Evolutionary conservation across 352 stramenopile species (phyloP), one percentile per base, ranked within the genome.

Genomic region (Thalassiosira allenii): DNA sequence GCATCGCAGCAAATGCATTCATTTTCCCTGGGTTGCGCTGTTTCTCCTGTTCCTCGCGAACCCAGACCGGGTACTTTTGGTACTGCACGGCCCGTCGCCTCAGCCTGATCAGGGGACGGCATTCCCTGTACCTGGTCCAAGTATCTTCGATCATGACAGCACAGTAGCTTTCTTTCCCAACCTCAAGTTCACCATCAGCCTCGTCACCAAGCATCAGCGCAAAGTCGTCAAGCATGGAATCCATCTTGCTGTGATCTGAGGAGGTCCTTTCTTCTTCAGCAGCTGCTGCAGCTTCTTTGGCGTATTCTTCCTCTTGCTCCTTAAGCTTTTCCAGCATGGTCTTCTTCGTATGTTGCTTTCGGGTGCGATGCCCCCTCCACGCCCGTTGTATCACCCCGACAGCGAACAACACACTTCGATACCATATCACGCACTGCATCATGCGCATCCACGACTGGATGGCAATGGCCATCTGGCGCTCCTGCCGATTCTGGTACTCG

Each of bases 181-280:
- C n/a, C 20, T 78, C 22, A 34, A 59, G n/a, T 17, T 47, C 23
- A 23, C 59, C 14, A 49, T 68, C 54, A 14, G 62, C 41, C 27
- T 51, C 47, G 23, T 47, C n/a, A 41, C 41, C 41, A 9, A 59
- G 23, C n/a, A 78, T 12, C 11, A 57, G 29, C 12, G 67, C 25
- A 27, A 71, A 69, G 4, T 71, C 58, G 44, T 72, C 43, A 9
- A 65, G 52, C 47, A 64, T 71, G 17, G 44, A 41, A 47, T 58
- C 70, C 12, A 66, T 27, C 57, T 29, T 47, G 14, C 23, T 44
- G 5, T 17, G 37, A 64, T 47, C 54, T 41, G 20, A 22, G 25
- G 4, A 22, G 27, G 9, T 33, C 12, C 12, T 11, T 64, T 44
- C 41, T 4, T 44, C 11, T 11, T 41, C 51, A 54, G 4, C 17